Evolutionary conservation across 768 basidiomycete species (phyloP).

Genomic region (Leccinum obscurum): DNA sequence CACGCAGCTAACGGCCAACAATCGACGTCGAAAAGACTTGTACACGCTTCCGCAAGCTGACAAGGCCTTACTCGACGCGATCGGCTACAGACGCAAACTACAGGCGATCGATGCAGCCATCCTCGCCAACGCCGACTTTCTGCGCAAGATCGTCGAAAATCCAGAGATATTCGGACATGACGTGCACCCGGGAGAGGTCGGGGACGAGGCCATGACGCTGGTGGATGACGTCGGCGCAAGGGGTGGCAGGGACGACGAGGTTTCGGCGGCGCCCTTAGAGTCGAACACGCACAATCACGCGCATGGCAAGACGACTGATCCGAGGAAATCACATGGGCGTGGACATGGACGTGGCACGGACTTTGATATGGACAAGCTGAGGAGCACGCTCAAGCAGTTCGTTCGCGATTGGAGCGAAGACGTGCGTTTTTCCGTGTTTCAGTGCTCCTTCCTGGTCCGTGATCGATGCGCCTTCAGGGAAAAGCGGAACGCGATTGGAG

Average conservation of each 20-base stretch:
- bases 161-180: slow-evolving; percentile 80
- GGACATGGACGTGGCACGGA: slow-evolving; percentile 42
- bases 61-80: slow-evolving; percentile 59
- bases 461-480: slow-evolving; percentile 48
- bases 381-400: slow-evolving; percentile 90
- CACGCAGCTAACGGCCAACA: slow-evolving; percentile 55
- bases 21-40: slow-evolving; percentile 74
- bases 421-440: slow-evolving; percentile 39
- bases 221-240: slow-evolving; percentile 2
- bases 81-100: slow-evolving; percentile 81
- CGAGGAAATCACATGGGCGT: slow-evolving; percentile 4
- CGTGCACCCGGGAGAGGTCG: slow-evolving; percentile 16
- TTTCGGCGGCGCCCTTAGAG: slow-evolving; percentile 4
- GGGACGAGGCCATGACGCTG: slow-evolving; percentile 19
- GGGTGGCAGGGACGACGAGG: not conserved
- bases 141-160: slow-evolving; percentile 67
- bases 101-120: slow-evolving; percentile 81
- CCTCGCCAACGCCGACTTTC: slow-evolving; percentile 73
- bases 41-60: slow-evolving; percentile 69
- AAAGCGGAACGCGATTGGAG: slow-evolving; percentile 70
- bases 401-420: slow-evolving; percentile 92
- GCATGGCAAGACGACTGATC: slow-evolving; percentile 8
- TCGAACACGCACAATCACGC: slow-evolving; percentile 33
- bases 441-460: not conserved
- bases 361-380: slow-evolving; percentile 85